phyloP scores from a whole-genome alignment of 768 basidiomycete genomes.

The Myochromella boudieri region DNA sequence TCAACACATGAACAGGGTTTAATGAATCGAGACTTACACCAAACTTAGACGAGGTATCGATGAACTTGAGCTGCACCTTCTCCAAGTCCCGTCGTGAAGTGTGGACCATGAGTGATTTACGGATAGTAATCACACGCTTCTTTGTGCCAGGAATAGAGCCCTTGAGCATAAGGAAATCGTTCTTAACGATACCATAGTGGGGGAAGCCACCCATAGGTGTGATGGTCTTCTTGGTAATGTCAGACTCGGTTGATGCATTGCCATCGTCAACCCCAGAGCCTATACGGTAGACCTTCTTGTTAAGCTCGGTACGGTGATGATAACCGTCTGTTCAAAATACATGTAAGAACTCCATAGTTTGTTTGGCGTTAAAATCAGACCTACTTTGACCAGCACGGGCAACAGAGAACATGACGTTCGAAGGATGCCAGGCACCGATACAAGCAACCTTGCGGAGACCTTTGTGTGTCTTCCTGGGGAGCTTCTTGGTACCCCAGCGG shows the following conservation, averaged over 20 bases:
- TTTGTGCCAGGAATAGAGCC: constrained; percentile 94
- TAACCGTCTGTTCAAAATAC: constrained; percentile 67
- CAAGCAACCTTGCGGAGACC: constrained; percentile 99
- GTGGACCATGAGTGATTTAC: constrained; percentile 96
- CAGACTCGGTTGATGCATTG: constrained; percentile 93
- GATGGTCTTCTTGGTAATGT: constrained; percentile 90
- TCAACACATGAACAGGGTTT: constrained; percentile 1
- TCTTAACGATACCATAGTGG: constrained; percentile 98
- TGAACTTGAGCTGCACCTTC: constrained; percentile 97
- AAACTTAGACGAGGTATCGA: constrained; percentile 97
- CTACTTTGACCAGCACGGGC: constrained; percentile 99
- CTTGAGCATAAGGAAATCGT: constrained; percentile 97
- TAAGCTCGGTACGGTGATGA: constrained; percentile 95
- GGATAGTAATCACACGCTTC: constrained; percentile 97
- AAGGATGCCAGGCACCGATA: constrained; percentile 98
- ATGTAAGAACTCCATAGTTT: constrained; percentile 6
- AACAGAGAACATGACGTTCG: constrained; percentile 99
- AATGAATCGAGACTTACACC: constrained; percentile 58
- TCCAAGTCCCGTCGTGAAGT: constrained; percentile 95
- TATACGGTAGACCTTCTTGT: constrained; percentile 99
- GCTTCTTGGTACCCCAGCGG: constrained; percentile 99
- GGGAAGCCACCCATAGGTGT: constrained; percentile 99
- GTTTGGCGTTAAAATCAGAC: no score
- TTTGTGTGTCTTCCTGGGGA: constrained; percentile 98
- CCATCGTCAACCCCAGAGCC: constrained; percentile 73